Conservation (phyloP, 371 early-diverging fungal genomes). For the Gilbertella persicaria region DNA sequence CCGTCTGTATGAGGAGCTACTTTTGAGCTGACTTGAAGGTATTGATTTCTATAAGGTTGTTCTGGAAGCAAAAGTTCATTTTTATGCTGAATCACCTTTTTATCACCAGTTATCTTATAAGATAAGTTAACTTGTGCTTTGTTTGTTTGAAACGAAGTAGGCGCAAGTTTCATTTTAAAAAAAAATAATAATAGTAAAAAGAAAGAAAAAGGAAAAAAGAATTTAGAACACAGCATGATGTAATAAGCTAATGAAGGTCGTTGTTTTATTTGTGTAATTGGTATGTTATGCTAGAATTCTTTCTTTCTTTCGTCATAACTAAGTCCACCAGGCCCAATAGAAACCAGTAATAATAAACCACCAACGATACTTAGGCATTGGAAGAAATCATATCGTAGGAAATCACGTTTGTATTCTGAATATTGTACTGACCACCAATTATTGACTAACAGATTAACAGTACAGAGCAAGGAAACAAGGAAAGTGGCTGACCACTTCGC, state of each 20-base stretch:
- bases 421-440: conserved; percentile 93
- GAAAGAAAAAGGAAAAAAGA: neutral
- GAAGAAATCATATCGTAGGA: conserved; percentile 96
- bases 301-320: conserved; percentile 95
- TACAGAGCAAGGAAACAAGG: conserved; percentile 77
- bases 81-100: conserved; percentile 15
- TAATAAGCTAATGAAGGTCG: neutral
- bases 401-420: conserved; percentile 74
- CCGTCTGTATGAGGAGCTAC: conserved; percentile 15
- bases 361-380: conserved; percentile 96
- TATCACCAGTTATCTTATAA: conserved; percentile 18
- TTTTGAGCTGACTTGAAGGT: conserved; percentile 17
- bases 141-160: neutral
- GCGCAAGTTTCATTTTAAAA: no score
- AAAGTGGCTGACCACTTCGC: conserved; percentile 93
- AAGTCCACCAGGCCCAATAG: conserved; percentile 88
- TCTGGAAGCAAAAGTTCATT: conserved; percentile 19
- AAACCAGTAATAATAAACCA: conserved; percentile 86
- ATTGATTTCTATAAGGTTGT: conserved; percentile 20
- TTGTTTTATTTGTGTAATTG: neutral
- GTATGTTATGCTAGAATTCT: conserved; percentile 29
- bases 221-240: neutral
- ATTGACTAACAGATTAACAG: conserved; percentile 87
- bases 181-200: conserved; percentile 3
- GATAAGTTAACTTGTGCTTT: conserved; percentile 24